Base-by-base conservation (phyloP, 805 yeast species). In the Yarrowia divulgata region DNA sequence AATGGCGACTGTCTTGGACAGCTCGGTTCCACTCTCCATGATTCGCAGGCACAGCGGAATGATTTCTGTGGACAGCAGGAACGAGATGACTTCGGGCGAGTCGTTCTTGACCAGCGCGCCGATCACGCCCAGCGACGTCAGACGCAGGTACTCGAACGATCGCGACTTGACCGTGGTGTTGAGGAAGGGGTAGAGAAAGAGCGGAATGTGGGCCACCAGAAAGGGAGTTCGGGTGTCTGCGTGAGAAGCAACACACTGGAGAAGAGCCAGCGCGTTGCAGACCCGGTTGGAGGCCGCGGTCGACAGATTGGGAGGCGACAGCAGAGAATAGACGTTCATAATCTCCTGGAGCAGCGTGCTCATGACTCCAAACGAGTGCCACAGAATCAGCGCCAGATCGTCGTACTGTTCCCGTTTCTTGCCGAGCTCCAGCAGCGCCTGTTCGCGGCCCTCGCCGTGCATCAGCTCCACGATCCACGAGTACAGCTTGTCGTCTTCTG, bases 291-390 rank as follows among this genome's bases (percentile, higher is more conserved):
- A 90, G 18, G 92, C 88, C n/a, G 91, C 85, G 16, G 96, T 91
- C 5, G 93, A 88, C 70, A 95, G 83, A 52, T 85, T 87, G 39
- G 97, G 97, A 14, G 98, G 98, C 45, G 91, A 89, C 70, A 94
- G 82, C 75, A 89, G 84, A 13, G 99, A 97, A 77, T 94, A 94
- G 7, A 94, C 97, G 2, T 91, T 85, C 46, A 93, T 88, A 68
- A 94, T 93, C 77, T 94, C 99, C 77, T 91, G 96, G 70, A 94
- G 79, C 46, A 94, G 81, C 23, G 93, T 89, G 1, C 98, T 89
- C 96, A 95, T 93, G 13, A 94, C 98, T 39, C 98, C 99, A 79
- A 90, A 93, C 4, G 97, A 91, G 74, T 94, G 89, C 99, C 99
- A 94, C 70, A 94, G 81, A 6, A 94, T 96, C 48, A 93, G 79